Conservation (phyloP, 805 yeast genomes). For the Sugiyamaella qingdaonensis region DNA sequence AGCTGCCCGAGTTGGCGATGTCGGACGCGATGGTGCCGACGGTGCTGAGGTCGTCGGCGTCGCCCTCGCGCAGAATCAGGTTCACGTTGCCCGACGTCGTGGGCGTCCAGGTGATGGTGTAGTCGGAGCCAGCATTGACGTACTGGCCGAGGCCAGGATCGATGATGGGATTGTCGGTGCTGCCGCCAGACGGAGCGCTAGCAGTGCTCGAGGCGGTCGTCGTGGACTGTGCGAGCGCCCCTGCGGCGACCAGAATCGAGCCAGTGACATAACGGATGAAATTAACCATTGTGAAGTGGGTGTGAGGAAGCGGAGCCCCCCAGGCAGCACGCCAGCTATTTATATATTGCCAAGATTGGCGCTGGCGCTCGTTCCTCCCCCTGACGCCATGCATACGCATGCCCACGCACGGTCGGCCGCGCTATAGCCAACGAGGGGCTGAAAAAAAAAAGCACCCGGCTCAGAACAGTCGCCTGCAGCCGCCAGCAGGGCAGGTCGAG, state of each 20-base stretch:
- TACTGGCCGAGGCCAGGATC: conserved; percentile 26
- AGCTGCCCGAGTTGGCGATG: conserved; percentile 29
- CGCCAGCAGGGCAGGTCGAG: too few relatives aligned
- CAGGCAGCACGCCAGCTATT: background rate
- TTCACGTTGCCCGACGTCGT: conserved; percentile 24
- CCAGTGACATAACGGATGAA: background rate
- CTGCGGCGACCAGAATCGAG: background rate
- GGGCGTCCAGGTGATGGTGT: conserved; percentile 30
- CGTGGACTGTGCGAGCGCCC: background rate
- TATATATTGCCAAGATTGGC: background rate
- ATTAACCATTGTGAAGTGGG: background rate
- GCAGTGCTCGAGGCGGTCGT: background rate
- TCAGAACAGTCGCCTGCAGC: too few relatives aligned
- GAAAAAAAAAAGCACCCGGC: too few relatives aligned
- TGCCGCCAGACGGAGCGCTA: conserved; percentile 17
- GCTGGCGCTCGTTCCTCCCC: background rate
- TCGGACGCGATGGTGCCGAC: conserved; percentile 26
- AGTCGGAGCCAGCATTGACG: conserved; percentile 27
- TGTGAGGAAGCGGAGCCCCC: background rate
- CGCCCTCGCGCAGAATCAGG: conserved; percentile 29
- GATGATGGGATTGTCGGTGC: conserved; percentile 22
- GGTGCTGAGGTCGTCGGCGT: conserved; percentile 23
- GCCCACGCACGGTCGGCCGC: background rate
- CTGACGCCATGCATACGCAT: background rate
- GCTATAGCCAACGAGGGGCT: background rate